Percentiles rank a stretch among this genome's conserved stretches.
Conservation (phyloP, 148 eudicot genomes). For the Cornus florida region DNA sequence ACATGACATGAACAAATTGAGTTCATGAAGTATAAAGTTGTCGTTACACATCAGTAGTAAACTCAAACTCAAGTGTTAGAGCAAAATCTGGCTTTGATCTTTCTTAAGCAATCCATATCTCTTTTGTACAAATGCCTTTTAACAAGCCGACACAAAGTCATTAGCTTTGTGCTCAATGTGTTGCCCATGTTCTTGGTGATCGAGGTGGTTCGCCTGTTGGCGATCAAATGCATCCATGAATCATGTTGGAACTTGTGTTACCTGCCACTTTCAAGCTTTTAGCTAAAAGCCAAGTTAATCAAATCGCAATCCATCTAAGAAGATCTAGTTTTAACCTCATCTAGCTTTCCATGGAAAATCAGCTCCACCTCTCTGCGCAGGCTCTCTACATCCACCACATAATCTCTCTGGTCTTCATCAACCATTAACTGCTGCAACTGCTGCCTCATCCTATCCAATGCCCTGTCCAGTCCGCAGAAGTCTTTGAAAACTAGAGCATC, state of each 20-base stretch:
- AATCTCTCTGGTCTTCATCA: constrained; percentile 56
- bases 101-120: not conserved
- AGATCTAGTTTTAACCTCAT: constrained; percentile 32
- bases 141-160: not conserved
- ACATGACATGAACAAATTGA: too few species aligned
- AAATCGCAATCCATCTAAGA: not conserved
- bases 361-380: constrained; percentile 80
- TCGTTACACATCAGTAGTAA: too few species aligned
- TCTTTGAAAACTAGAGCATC: constrained; percentile 58
- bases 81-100: too few species aligned
- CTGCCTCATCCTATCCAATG: constrained; percentile 55
- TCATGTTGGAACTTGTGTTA: constrained; percentile 54
- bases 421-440: constrained; percentile 61
- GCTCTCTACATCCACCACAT: constrained; percentile 69
- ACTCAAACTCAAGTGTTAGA: too few species aligned
- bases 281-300: not conserved
- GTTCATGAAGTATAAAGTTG: too few species aligned
- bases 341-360: constrained; percentile 60
- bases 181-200: too few species aligned
- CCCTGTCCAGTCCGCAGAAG: constrained; percentile 61
- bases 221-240: constrained; percentile 3
- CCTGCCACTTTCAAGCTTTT: constrained; percentile 33
- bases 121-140: not conserved
- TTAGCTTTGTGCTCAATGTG: not conserved
- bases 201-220: not conserved